Evolutionary conservation across 2,329 filamentous ascomycete genomes (phyloP).

Genomic region (Clonostachys rhizophaga): DNA sequence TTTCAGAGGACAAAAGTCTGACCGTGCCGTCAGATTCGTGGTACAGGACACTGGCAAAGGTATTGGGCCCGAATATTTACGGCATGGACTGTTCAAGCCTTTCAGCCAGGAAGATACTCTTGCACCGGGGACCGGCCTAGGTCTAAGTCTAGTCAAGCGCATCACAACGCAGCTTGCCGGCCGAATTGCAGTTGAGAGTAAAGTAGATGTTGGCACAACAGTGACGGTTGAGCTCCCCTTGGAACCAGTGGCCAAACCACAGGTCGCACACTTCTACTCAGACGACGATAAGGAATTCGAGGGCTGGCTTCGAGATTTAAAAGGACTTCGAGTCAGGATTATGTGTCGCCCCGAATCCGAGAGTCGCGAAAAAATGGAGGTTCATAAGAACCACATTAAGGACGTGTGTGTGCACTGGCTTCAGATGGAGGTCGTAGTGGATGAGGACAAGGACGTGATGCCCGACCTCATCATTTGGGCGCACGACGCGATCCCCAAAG

Average conservation of each 20-base stretch:
- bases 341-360: no score
- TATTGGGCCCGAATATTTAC: constrained; percentile 58
- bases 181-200: constrained; percentile 50
- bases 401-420: constrained; percentile 8
- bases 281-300: constrained; percentile 17
- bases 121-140: constrained; percentile 57
- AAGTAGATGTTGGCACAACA: constrained; percentile 26
- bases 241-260: constrained; percentile 27
- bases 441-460: constrained; percentile 3
- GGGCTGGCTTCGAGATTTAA: neutral
- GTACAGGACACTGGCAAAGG: constrained; percentile 63
- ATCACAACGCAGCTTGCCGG: constrained; percentile 56
- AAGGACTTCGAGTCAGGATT: no score
- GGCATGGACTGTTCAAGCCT: constrained; percentile 55
- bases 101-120: constrained; percentile 61
- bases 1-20: neutral
- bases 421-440: constrained; percentile 19
- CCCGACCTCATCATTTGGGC: constrained; percentile 18
- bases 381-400: constrained; percentile 5
- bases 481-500: constrained; percentile 5
- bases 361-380: no score
- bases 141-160: constrained; percentile 58
- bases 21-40: constrained; percentile 24
- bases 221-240: constrained; percentile 24
- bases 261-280: neutral